Evolutionary conservation across 1,284 basidiomycete genomes (phyloP), one percentile per base, ranked within the genome.

Genomic region (Ganoderma leucocontextum): DNA sequence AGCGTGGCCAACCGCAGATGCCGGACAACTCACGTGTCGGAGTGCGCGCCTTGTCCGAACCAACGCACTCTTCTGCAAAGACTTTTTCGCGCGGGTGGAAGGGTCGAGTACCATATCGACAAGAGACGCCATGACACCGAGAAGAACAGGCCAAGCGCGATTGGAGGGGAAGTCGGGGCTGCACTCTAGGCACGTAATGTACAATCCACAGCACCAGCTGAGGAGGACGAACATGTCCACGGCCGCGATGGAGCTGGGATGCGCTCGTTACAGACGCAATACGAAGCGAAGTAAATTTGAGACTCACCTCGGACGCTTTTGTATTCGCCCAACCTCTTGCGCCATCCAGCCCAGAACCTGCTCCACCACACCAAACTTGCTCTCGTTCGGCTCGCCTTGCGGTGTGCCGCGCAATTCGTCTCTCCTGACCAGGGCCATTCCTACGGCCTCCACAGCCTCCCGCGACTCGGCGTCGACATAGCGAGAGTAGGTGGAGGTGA

Each of bases 401-500:
- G 80, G 75, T 2, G 79, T 80, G 33, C 84, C 83, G 36, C 87
- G 83, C 41, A 82, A 75, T 59, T 89, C 86, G 70, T 93, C 91
- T 55, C 85, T 84, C 35, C 81, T 80, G 19, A 94, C 85, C 64
- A 95, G 76, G 58, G 87, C 86, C 75, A 87, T 84, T 0, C 87
- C 88, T 42, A 94, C 85, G 1, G 80, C 80, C 71, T 95, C 89
- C 0, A 94, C 91, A 4, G 90, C 91, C 61, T 89, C 84, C 67
- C 91, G 84, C 2, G 95, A 96, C 63, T 83, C 77, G 2, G 86
- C 80, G 77, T 96, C 95, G 58, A 88, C 81, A 82, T 95, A 95
- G 73, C 90, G 89, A 15, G 92, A 86, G 77, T 94, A 92, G 0
- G 92, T 95, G 57, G 89, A 81, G 1, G 91, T 90, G 59, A 96